A percentile compares a stretch with the other conserved stretches of the same genome.
Conservation (phyloP, 2,329 filamentous ascomycete species). For the Clonostachys byssicola region DNA sequence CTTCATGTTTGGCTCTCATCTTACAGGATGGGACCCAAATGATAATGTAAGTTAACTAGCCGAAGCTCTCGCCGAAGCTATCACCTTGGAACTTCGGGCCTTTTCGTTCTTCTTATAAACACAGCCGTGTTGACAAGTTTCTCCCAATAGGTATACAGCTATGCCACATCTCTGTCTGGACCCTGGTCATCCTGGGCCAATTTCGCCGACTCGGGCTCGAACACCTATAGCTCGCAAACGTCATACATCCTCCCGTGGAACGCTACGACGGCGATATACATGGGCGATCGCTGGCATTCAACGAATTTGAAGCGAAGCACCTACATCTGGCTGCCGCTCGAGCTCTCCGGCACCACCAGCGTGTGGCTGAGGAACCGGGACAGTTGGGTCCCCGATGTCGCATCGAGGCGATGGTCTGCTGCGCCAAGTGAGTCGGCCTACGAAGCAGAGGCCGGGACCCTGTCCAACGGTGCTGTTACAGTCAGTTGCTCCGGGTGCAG, state of each 20-base stretch:
- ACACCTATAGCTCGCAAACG: conserved; percentile 57
- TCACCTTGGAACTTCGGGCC: not conserved
- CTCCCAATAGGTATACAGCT: conserved; percentile 40
- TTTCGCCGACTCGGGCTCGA: conserved; percentile 51
- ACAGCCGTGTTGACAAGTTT: rapidly evolving
- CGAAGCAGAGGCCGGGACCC: conserved; percentile 44
- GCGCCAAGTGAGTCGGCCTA: conserved; percentile 39
- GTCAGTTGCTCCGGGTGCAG: conserved; percentile 49
- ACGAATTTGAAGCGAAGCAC: conserved; percentile 56
- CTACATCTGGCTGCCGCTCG: conserved; percentile 62
- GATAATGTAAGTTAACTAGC: conserved; percentile 44
- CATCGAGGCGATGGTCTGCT: conserved; percentile 33
- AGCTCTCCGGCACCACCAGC: conserved; percentile 39
- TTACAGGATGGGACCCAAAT: conserved; percentile 56
- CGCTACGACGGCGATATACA: conserved; percentile 45
- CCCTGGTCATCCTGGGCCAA: conserved; percentile 59
- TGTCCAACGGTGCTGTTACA: conserved; percentile 37
- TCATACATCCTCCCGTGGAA: conserved; percentile 48
- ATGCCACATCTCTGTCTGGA: conserved; percentile 49
- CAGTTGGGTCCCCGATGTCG: conserved; percentile 47
- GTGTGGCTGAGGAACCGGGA: conserved; percentile 47
- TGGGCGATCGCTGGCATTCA: conserved; percentile 63
- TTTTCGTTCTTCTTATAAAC: not conserved
- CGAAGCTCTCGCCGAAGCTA: not conserved
- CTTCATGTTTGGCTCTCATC: conserved; percentile 59